These are phyloP conservation scores for Hymenoscyphus salicellus DNA, from an alignment of 2,329 filamentous ascomycete genomes.

Conservation along the genomic window DNA sequence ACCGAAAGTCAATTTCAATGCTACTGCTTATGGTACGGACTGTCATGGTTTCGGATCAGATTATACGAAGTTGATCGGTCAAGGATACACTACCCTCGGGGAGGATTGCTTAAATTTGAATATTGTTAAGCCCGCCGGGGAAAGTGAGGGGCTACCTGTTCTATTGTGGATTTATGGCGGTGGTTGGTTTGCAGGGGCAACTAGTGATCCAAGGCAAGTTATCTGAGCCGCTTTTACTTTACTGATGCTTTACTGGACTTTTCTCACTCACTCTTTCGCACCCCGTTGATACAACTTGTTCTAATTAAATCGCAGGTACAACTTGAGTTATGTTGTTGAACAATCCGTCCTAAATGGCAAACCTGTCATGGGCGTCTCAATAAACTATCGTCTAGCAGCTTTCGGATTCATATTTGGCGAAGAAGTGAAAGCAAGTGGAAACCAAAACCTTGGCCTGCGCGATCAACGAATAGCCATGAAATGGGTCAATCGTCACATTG, in stretches of 20 bases:
- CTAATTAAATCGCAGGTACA: not conserved
- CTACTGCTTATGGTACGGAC: not conserved
- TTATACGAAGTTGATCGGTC: not conserved
- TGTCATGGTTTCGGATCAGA: not conserved
- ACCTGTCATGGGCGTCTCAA: conserved; percentile 39
- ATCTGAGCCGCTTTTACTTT: not conserved
- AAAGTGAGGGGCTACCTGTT: not conserved
- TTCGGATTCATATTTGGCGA: conserved; percentile 24
- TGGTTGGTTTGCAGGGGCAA: not conserved
- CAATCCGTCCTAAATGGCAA: not conserved
- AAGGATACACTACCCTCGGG: not conserved
- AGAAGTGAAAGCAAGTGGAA: conserved; percentile 38
- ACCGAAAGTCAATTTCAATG: not conserved
- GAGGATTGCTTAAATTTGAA: not conserved
- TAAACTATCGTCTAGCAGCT: conserved; percentile 36
- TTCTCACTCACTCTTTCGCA: not conserved
- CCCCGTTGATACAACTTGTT: not conserved
- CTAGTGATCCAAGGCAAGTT: not conserved
- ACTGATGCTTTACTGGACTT: not conserved
- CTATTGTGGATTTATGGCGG: not conserved
- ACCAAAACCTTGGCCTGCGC: conserved; percentile 50
- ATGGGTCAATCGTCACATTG: conserved; percentile 59
- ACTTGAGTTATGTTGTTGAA: not conserved
- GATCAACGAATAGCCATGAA: conserved; percentile 56
- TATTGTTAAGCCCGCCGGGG: not conserved